phyloP scores from a whole-genome alignment of 345 rosid species.

The Triadica sebifera region DNA sequence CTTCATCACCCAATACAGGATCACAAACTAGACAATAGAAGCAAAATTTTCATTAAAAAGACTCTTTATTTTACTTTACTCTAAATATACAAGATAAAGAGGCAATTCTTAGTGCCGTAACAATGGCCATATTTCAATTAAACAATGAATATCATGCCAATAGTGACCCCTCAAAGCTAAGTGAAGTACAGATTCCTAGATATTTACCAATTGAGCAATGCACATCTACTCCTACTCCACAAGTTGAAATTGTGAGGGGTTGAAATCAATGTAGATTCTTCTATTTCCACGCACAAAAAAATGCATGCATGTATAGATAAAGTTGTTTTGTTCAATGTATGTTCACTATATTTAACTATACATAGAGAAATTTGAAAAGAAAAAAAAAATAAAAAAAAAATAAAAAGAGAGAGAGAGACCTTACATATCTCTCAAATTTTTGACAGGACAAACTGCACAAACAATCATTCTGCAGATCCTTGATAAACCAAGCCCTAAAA shows the following conservation, averaged over 20 bases:
- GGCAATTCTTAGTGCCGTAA: background rate
- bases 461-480: background rate
- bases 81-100: background rate
- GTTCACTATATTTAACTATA: too few species aligned
- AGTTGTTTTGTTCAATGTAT: too few species aligned
- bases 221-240: too few species aligned
- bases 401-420: background rate
- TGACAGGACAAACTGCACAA: background rate
- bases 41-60: constrained; percentile 20
- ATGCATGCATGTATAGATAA: background rate
- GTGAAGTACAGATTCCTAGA: background rate
- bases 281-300: background rate
- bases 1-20: constrained; percentile 99
- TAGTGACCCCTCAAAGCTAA: background rate
- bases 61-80: background rate
- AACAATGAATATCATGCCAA: background rate
- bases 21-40: constrained; percentile 72
- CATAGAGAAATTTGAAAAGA: background rate
- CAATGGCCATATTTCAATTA: background rate
- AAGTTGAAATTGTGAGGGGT: too few species aligned
- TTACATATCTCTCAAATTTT: background rate
- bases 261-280: background rate
- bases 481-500: background rate
- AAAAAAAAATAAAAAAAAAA: too few species aligned
- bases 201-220: background rate